A percentile compares a stretch with the other conserved stretches of the same genome.
Evolutionary conservation across 1,139 yeast species (phyloP).

Genomic region (Yamadazyma oceani): DNA sequence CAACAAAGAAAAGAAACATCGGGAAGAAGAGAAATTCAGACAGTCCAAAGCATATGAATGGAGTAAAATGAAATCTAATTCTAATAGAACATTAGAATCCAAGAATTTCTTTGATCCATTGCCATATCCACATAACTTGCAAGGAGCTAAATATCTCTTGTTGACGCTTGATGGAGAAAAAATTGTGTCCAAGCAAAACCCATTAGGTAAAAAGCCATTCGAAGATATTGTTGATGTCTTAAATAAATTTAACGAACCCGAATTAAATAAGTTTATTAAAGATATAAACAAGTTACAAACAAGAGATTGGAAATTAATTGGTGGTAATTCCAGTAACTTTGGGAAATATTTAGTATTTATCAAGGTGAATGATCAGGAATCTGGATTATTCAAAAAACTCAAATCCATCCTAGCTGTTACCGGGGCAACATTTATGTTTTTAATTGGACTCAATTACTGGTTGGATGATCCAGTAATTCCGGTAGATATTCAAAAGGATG

Average conservation of each 20-base stretch:
- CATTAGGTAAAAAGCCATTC: slow-evolving; percentile 33
- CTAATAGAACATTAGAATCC: slow-evolving; percentile 42
- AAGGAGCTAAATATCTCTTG: slow-evolving; percentile 39
- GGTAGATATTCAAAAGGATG: not conserved
- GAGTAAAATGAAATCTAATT: slow-evolving; percentile 35
- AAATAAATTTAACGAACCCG: slow-evolving; percentile 34
- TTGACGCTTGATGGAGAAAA: slow-evolving; percentile 45
- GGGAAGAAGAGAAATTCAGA: slow-evolving; percentile 47
- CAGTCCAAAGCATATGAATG: slow-evolving; percentile 56
- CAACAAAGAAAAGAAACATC: slow-evolving; percentile 35
- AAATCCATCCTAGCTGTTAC: slow-evolving; percentile 34
- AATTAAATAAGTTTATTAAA: slow-evolving; percentile 27
- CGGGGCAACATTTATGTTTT: slow-evolving; percentile 31
- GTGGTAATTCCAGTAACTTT: slow-evolving; percentile 23
- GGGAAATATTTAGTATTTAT: slow-evolving; percentile 30
- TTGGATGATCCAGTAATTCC: slow-evolving; percentile 17
- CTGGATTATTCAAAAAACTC: slow-evolving; percentile 11
- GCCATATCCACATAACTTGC: not conserved
- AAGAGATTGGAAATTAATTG: slow-evolving; percentile 39
- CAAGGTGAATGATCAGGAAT: slow-evolving; percentile 16
- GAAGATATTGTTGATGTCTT: slow-evolving; percentile 47
- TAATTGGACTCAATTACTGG: slow-evolving; percentile 30
- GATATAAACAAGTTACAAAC: slow-evolving; percentile 29
- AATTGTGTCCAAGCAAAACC: slow-evolving; percentile 39
- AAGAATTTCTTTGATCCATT: slow-evolving; percentile 54